phyloP scores from a whole-genome alignment of 1,139 yeast species.

The Taiozyma onychis region DNA sequence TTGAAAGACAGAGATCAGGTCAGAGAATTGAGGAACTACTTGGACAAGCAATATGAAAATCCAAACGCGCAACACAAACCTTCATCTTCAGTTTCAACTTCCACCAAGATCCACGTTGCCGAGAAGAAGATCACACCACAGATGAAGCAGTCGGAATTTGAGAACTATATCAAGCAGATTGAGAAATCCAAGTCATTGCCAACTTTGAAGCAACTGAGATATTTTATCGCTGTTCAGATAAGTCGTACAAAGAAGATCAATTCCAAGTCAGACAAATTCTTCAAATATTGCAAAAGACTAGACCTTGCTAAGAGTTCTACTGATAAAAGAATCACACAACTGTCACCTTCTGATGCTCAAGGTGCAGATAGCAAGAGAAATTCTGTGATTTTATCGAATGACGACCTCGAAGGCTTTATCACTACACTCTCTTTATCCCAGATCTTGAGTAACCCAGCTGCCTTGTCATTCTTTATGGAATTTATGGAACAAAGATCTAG shows the following conservation, averaged over 20 bases:
- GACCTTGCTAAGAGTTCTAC: slow-evolving; percentile 28
- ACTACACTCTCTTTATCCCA: slow-evolving; percentile 33
- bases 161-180: slow-evolving; percentile 36
- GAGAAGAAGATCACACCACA: slow-evolving; percentile 24
- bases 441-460: slow-evolving; percentile 40
- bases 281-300: slow-evolving; percentile 28
- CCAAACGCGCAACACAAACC: neutral
- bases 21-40: slow-evolving; percentile 60
- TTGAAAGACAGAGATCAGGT: slow-evolving; percentile 76
- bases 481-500: slow-evolving; percentile 48
- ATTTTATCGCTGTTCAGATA: slow-evolving; percentile 37
- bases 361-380: slow-evolving; percentile 3
- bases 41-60: slow-evolving; percentile 53
- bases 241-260: slow-evolving; percentile 22
- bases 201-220: slow-evolving; percentile 39
- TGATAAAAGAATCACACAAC: slow-evolving; percentile 25
- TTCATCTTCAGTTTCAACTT: neutral
- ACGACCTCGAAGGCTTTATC: slow-evolving; percentile 19
- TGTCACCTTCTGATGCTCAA: slow-evolving; percentile 2
- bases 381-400: slow-evolving; percentile 9
- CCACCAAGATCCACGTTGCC: slow-evolving; percentile 12
- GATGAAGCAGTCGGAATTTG: slow-evolving; percentile 36
- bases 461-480: slow-evolving; percentile 46
- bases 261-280: slow-evolving; percentile 18
- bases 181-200: slow-evolving; percentile 29